Evolutionary conservation across 179 eudicot genomes (phyloP).

Genomic region (Vitellaria paradoxa): DNA sequence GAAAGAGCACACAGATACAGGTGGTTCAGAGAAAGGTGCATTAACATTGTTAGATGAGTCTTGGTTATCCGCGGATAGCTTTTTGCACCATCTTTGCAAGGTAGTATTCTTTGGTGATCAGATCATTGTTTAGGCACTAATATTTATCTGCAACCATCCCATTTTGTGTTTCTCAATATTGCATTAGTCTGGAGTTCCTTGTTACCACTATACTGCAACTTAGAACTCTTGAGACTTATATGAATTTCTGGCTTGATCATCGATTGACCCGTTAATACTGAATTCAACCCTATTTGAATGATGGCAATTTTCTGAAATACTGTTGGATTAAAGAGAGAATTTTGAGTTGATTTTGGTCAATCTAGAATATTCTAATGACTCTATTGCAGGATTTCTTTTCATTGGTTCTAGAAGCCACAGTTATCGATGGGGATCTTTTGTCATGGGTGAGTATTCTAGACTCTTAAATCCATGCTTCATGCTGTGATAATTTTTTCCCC

Average conservation of each 20-base stretch:
- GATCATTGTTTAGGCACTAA: neutral
- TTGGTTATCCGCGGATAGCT: constrained; percentile 82
- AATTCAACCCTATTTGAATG: constrained; percentile 6
- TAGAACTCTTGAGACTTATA: too few species aligned
- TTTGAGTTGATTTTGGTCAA: neutral
- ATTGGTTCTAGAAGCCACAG: constrained; percentile 72
- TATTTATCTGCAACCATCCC: neutral
- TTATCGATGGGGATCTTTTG: constrained; percentile 93
- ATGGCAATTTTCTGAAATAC: neutral
- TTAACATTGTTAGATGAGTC: constrained; percentile 73
- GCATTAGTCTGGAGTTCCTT: neutral
- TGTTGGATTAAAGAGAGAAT: constrained; percentile 7
- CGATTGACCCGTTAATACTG: neutral
- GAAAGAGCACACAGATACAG: constrained; percentile 39
- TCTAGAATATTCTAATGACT: neutral
- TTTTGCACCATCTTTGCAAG: constrained; percentile 88
- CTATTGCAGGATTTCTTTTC: constrained; percentile 82
- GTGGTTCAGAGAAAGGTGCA: constrained; percentile 39
- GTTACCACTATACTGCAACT: neutral
- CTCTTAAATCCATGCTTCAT: neutral
- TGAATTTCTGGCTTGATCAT: neutral
- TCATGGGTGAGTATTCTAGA: constrained; percentile 66
- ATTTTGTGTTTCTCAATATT: neutral
- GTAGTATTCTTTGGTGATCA: constrained; percentile 30
- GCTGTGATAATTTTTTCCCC: neutral